These are phyloP conservation scores for Pythium dissotocum DNA, from an alignment of 352 stramenopile genomes.

Conservation along the genomic window DNA sequence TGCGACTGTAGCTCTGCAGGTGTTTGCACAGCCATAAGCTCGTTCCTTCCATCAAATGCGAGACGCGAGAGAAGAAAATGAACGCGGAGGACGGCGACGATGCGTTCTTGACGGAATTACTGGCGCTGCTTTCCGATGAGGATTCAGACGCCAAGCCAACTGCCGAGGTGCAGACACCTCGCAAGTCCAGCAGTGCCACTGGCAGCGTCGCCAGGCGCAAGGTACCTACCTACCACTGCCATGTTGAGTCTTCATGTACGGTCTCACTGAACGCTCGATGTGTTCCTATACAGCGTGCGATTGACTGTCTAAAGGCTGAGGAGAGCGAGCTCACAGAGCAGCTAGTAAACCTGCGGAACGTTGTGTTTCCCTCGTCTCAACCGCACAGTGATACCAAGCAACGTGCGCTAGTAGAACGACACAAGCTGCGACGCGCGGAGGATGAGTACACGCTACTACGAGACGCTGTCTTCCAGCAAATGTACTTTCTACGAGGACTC, in stretches of 20 bases:
- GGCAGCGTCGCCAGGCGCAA: neutral
- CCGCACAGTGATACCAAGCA: constrained; percentile 1
- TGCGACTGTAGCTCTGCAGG: too few relatives aligned
- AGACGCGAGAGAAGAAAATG: too few relatives aligned
- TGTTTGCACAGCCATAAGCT: too few relatives aligned
- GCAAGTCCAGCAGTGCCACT: neutral
- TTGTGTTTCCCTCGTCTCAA: neutral
- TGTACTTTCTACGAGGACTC: constrained; percentile 13
- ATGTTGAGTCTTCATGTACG: neutral
- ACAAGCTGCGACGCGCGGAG: constrained; percentile 14
- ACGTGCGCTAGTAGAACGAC: neutral
- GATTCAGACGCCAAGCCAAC: neutral
- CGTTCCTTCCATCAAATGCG: too few relatives aligned
- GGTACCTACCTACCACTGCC: neutral
- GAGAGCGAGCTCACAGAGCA: neutral
- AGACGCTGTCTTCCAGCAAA: constrained; percentile 11
- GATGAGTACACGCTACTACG: constrained; percentile 8
- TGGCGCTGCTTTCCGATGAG: neutral
- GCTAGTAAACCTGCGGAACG: neutral
- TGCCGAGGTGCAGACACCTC: too few relatives aligned
- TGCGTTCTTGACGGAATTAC: too few relatives aligned
- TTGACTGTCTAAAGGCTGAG: constrained; percentile 2
- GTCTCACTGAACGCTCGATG: neutral
- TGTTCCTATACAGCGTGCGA: neutral
- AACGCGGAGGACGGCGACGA: too few relatives aligned